Base-by-base conservation (phyloP, 192 early-diverging fungal species). In the Linnemannia hyalina region DNA sequence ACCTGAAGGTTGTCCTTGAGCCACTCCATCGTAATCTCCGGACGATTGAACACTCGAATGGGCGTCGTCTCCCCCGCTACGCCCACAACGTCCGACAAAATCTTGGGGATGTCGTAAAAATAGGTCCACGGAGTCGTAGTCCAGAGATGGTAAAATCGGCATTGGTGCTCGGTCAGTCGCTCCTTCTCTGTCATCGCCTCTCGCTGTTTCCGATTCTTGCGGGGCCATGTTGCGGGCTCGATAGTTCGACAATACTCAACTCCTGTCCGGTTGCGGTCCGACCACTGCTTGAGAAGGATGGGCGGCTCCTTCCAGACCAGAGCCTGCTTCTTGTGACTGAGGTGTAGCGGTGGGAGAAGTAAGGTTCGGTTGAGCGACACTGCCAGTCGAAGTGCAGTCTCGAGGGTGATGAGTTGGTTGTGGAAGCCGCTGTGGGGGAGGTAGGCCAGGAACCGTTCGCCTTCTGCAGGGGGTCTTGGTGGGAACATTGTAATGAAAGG, bases 391-490 rank as follows among this genome's bases (percentile, higher is more conserved):
- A 92, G 80, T 15, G 90, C 90, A 70, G 91, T 92, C 68, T 92
- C 90, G 29, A 91, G 85, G 6, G 83, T 68, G 29, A 87, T 78
- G 52, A 80, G 85, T 68, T 92, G 91, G 36, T 92, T 92, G 32
- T 92, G 90, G 69, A 92, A 90, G 15, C 90, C 90, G 29, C 91
- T 92, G 74, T 92, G 91, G 11, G 91, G 89, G 40, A 91, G 78
- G 68, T 90, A 92, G 1, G 88, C 86, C 8, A 92, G 54, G 68
- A 89, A 92, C 60, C 82, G 80, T 69, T 92, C 91, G 10, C 68
- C 77, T 55, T 77, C 78, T 23, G 13, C 35, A 6, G 81, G 78
- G 18, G 71, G 76, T 23, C 86, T 54, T 44, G 73, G 47, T 29
- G 86, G 86, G n/a, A 88, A 79, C 77, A 86, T 81, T 63, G 84